A percentile compares a stretch with the other conserved stretches of the same genome.
These are phyloP conservation scores for Rusavskia elegans DNA, from an alignment of 495 filamentous ascomycete genomes.

Conservation along the genomic window DNA sequence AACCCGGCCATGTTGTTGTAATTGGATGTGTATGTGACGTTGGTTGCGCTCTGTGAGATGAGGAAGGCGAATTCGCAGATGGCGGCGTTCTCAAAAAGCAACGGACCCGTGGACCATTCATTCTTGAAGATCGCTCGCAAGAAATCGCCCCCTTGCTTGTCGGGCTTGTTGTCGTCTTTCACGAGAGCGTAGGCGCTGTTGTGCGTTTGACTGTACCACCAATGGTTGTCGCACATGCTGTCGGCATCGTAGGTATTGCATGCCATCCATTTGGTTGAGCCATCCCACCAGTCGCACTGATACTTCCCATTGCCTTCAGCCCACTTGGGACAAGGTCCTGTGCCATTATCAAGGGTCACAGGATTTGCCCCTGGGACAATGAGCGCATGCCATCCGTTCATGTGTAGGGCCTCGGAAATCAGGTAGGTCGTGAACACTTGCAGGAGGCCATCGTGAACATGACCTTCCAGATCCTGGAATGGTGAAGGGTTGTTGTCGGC, in stretches of 20 bases:
- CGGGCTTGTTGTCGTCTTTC: not conserved
- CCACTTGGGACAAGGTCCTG: not conserved
- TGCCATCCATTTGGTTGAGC: not conserved
- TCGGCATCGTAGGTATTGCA: not conserved
- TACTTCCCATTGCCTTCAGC: not conserved
- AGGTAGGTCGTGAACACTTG: slow-evolving; percentile 2
- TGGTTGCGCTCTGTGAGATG: not conserved
- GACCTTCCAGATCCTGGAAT: not conserved
- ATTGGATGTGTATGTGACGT: not conserved
- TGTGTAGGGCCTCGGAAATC: not conserved
- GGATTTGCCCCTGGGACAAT: slow-evolving; percentile 3
- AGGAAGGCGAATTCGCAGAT: not conserved
- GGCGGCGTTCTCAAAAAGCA: slow-evolving; percentile 3
- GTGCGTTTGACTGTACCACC: slow-evolving; percentile 2
- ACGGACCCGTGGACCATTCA: not conserved
- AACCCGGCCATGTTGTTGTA: not conserved
- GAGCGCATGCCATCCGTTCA: slow-evolving; percentile 2
- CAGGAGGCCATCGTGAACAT: not conserved
- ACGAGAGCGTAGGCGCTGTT: slow-evolving; percentile 2
- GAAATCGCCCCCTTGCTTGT: not conserved
- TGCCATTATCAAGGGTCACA: not conserved
- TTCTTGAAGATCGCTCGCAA: not conserved
- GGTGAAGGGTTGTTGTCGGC: not conserved
- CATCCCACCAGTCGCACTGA: not conserved
- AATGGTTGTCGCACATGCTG: slow-evolving; percentile 1